Conservation (phyloP, 1,139 yeast species). For the Pichia cactophila region DNA sequence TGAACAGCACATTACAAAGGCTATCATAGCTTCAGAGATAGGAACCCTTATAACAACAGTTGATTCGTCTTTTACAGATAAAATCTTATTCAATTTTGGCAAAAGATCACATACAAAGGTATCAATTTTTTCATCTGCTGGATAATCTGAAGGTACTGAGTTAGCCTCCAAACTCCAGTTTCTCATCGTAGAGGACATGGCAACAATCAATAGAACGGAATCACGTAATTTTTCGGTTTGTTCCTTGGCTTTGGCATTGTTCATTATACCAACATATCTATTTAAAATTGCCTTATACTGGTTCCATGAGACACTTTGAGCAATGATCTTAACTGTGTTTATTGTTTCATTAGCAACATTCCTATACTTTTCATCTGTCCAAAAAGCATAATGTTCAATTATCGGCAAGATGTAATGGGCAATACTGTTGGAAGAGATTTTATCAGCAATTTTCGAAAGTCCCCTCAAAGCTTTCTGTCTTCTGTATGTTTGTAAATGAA, state of each 20-base stretch:
- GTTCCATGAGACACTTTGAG: constrained; percentile 61
- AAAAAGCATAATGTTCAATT: constrained; percentile 66
- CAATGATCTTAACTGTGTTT: constrained; percentile 51
- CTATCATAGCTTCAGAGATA: constrained; percentile 74
- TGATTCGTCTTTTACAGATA: constrained; percentile 65
- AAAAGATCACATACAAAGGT: constrained; percentile 51
- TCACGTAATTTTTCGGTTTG: constrained; percentile 50
- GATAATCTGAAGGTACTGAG: constrained; percentile 22
- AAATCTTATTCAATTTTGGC: constrained; percentile 52
- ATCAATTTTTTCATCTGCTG: constrained; percentile 41
- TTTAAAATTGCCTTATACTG: constrained; percentile 72
- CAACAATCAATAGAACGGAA: constrained; percentile 54
- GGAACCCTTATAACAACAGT: constrained; percentile 72
- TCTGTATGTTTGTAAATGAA: constrained; percentile 79
- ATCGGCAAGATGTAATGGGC: constrained; percentile 80
- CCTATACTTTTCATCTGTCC: constrained; percentile 55
- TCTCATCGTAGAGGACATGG: constrained; percentile 49
- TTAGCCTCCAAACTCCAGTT: constrained; percentile 28
- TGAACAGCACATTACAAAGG: constrained; percentile 57
- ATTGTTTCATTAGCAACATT: constrained; percentile 72
- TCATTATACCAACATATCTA: constrained; percentile 57
- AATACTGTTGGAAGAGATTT: constrained; percentile 50
- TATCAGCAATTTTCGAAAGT: constrained; percentile 36
- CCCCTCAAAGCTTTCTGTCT: constrained; percentile 77
- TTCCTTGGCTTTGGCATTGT: constrained; percentile 15